A percentile compares a stretch with the other conserved stretches of the same genome.
Evolutionary conservation across 805 yeast species (phyloP).

Genomic region (Ogataea kodamae): DNA sequence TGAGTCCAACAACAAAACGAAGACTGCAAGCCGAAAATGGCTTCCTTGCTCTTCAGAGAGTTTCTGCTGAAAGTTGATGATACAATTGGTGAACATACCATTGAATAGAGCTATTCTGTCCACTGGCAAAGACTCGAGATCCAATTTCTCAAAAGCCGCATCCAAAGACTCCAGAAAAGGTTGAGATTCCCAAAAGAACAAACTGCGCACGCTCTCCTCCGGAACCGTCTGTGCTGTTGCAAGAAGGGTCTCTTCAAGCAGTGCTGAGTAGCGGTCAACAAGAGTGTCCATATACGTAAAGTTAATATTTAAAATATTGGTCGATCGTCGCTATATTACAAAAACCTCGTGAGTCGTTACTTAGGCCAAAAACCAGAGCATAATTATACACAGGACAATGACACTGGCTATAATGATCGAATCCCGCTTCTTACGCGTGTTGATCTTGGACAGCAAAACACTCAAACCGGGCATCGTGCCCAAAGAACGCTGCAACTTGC

Average conservation of each 20-base stretch:
- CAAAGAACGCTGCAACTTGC: slow-evolving; percentile 56
- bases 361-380: slow-evolving; percentile 41
- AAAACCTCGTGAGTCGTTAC: not conserved
- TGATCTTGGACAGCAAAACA: slow-evolving; percentile 70
- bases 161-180: slow-evolving; percentile 1
- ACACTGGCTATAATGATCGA: slow-evolving; percentile 76
- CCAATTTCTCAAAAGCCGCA: slow-evolving; percentile 1
- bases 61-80: no score
- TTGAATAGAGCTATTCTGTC: slow-evolving; percentile 17
- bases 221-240: not conserved
- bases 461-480: slow-evolving; percentile 80
- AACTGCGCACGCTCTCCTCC: not conserved
- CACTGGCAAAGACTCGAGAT: slow-evolving; percentile 7
- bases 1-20: slow-evolving; percentile 23
- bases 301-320: not conserved
- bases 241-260: slow-evolving; percentile 3
- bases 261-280: slow-evolving; percentile 7
- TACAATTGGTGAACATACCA: slow-evolving; percentile 11
- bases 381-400: slow-evolving; percentile 66
- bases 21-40: slow-evolving; percentile 4
- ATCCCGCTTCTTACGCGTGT: slow-evolving; percentile 85
- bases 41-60: slow-evolving; percentile 3
- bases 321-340: slow-evolving; percentile 8
- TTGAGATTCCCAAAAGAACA: not conserved
- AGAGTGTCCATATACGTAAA: slow-evolving; percentile 7